Percentiles rank a stretch among this genome's conserved stretches.
phyloP scores from a whole-genome alignment of 305 asterid species.

The Fraxinus dipetala region DNA sequence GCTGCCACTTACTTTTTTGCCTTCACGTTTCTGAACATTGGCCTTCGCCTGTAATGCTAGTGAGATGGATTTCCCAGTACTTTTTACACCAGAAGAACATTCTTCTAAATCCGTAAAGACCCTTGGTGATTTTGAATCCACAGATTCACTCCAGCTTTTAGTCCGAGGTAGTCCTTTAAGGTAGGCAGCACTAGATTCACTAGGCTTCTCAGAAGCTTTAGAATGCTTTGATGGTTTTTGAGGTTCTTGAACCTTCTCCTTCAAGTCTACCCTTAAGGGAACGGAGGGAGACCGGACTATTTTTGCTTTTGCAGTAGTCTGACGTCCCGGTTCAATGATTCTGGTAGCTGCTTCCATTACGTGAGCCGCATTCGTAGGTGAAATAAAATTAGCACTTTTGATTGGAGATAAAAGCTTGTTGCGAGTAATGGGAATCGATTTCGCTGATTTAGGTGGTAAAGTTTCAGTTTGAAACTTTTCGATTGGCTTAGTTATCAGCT shows the following conservation, averaged over 20 bases:
- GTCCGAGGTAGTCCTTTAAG: conserved; percentile 43
- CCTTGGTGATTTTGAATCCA: conserved; percentile 35
- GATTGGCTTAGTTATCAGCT: conserved; percentile 38
- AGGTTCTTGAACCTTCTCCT: conserved; percentile 53
- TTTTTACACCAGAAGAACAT: conserved; percentile 31
- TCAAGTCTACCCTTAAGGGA: conserved; percentile 59
- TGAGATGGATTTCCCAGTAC: conserved; percentile 67
- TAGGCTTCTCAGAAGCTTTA: conserved; percentile 45
- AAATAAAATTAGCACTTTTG: conserved; percentile 46
- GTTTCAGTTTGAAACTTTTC: conserved; percentile 66
- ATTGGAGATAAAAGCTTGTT: conserved; percentile 66
- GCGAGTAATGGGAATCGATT: conserved; percentile 61
- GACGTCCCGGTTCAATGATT: conserved; percentile 54
- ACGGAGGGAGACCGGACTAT: conserved; percentile 44
- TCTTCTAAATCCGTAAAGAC: conserved; percentile 45
- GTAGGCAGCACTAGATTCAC: conserved; percentile 43
- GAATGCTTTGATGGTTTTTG: conserved; percentile 39
- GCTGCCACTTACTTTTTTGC: conserved; percentile 29
- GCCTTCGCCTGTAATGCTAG: conserved; percentile 91
- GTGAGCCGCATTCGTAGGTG: conserved; percentile 63
- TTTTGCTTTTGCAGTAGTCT: conserved; percentile 36
- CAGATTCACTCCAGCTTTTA: conserved; percentile 51
- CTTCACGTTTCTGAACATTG: conserved; percentile 77
- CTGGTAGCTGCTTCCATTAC: conserved; percentile 82
- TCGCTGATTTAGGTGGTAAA: conserved; percentile 78